Evolutionary conservation across 2,329 filamentous ascomycete species (phyloP).

Genomic region (Graphilbum fragrans): DNA sequence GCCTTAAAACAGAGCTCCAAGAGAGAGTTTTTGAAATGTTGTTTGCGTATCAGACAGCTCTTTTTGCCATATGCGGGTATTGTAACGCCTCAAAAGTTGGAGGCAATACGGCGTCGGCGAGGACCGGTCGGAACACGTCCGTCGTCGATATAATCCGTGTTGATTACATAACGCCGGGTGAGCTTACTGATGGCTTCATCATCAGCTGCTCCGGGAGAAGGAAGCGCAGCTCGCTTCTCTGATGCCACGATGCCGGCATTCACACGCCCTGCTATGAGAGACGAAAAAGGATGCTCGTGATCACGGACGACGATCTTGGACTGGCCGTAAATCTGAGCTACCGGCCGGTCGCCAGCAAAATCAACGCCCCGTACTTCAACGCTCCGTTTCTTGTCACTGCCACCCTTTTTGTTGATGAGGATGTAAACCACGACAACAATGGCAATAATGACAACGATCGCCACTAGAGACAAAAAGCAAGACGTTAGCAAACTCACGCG

Average conservation of each 20-base stretch:
- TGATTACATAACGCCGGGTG: constrained; percentile 2
- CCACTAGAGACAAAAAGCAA: constrained; percentile 22
- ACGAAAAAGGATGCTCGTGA: neutral
- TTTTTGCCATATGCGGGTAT: too few relatives aligned
- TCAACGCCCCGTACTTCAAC: constrained; percentile 12
- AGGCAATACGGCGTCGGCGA: neutral
- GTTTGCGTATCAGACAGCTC: too few relatives aligned
- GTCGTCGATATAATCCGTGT: constrained; percentile 8
- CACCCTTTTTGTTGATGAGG: constrained; percentile 24
- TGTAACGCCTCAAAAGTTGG: too few relatives aligned
- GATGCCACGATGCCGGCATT: neutral
- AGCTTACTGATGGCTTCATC: neutral
- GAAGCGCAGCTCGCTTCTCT: neutral
- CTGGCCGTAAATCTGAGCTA: constrained; percentile 11
- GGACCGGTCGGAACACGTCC: neutral
- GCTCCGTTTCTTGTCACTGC: constrained; percentile 17
- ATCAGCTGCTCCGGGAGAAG: too few relatives aligned
- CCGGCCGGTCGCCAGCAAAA: constrained; percentile 11
- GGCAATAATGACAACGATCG: constrained; percentile 39
- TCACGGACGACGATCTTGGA: constrained; percentile 12
- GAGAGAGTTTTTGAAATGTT: too few relatives aligned
- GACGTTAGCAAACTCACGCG: neutral
- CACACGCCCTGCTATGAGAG: neutral
- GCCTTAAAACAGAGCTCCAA: too few relatives aligned
- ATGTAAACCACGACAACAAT: constrained; percentile 38